Percentiles rank a stretch among this genome's conserved stretches.
phyloP scores from a whole-genome alignment of 129 eudicot species.

The Artemisia annua region DNA sequence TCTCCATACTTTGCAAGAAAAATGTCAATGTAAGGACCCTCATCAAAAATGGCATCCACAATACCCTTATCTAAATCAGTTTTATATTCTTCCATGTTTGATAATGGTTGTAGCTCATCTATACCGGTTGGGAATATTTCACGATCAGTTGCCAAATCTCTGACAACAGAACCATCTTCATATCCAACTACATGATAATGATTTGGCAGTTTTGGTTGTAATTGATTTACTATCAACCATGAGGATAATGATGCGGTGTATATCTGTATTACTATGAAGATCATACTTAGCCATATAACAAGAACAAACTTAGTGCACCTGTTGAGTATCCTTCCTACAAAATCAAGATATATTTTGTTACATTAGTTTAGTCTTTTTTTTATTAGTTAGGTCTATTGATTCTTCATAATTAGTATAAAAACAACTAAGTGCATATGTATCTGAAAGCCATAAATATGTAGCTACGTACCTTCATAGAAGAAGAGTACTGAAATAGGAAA shows the following conservation, averaged over 20 bases:
- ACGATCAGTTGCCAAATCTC: slow-evolving; percentile 9
- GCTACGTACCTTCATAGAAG: slow-evolving; percentile 24
- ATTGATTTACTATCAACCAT: slow-evolving; percentile 29
- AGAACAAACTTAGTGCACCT: slow-evolving; percentile 30
- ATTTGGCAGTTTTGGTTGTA: slow-evolving; percentile 25
- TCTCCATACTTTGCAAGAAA: slow-evolving; percentile 19
- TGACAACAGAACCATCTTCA: slow-evolving; percentile 15
- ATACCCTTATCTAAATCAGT: slow-evolving; percentile 3
- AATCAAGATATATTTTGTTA: background rate
- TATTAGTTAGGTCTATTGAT: background rate
- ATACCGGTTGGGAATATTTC: background rate
- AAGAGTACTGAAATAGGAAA: slow-evolving; percentile 25
- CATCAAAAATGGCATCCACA: slow-evolving; percentile 21
- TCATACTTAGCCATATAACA: slow-evolving; percentile 25
- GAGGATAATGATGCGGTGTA: slow-evolving; percentile 28
- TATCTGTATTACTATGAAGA: slow-evolving; percentile 28
- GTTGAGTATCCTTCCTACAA: slow-evolving; percentile 24
- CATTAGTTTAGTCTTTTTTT: background rate
- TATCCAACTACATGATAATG: slow-evolving; percentile 24
- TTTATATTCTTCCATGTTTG: slow-evolving; percentile 13
- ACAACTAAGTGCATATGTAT: background rate
- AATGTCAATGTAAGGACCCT: slow-evolving; percentile 25
- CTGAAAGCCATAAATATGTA: background rate
- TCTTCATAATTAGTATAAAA: background rate
- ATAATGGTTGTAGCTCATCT: background rate